Evolutionary conservation across 164 flowering plant species (phyloP), one percentile per base, ranked within the genome.

Genomic region (Liriodendron chinense): DNA sequence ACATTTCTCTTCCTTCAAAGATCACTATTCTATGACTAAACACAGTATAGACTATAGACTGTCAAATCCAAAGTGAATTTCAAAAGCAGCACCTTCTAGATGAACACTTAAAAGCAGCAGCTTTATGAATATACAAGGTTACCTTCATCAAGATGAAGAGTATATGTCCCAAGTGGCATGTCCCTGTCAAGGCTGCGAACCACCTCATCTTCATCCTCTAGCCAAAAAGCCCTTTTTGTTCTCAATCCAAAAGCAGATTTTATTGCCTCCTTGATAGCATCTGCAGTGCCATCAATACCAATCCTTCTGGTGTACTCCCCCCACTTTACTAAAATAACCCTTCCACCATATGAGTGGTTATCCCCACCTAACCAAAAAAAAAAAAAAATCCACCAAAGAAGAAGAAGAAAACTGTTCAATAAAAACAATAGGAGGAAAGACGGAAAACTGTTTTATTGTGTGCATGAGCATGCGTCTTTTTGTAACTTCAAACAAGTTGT

Each of bases 121-220:
- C 43, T 34, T 34, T 34, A 34, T 13, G 59, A 53, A 53, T 53
- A 53, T 12, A 53, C 16, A 14, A 53, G 21, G 26, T 84, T 83
- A 87, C 92, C 92, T 73, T 87, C 86, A 66, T 88, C 92, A 59
- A 86, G 86, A 69, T 88, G 91, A 74, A 88, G 88, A 69, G 83
- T 75, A 49, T 87, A 87, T 21, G 79, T 83, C 47, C 87, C 88
- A 72, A 85, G 47, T n/a, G 91, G 91, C 89, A 88, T 88, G 71
- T 78, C 84, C 25, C 87, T 79, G 72, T 85, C 89, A 78, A 88
- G 82, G 65, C 82, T 75, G 23, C 87, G 79, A 24, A 84, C 80
- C 61, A 85, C 77, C 69, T 80, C 83, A 64, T 82, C 81, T 80
- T 84, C 91, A 83, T 85, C 91, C 78, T 87, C 89, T 76, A 87